Percentiles rank a stretch among this genome's conserved stretches.
phyloP scores from a whole-genome alignment of 208 protist species.

The Acanthamoeba lenticulata region DNA sequence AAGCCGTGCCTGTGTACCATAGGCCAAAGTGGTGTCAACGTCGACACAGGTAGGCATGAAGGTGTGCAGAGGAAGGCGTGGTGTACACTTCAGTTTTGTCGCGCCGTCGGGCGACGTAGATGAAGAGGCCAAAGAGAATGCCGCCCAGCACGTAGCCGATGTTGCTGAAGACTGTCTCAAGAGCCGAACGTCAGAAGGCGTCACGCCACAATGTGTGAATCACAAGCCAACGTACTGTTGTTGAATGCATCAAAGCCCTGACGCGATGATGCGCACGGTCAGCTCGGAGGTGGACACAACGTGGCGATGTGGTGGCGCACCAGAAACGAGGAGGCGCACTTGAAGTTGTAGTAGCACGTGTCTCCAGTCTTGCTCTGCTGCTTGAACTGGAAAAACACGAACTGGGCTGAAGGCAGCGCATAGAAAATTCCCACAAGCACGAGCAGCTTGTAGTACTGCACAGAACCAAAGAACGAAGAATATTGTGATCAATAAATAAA shows the following conservation, averaged over 20 bases:
- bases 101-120: neutral
- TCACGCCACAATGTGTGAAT: neutral
- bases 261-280: no score
- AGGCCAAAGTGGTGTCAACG: neutral
- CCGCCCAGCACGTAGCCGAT: constrained; percentile 12
- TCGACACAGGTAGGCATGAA: neutral
- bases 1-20: neutral
- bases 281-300: neutral
- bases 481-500: neutral
- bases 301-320: neutral
- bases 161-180: constrained; percentile 15
- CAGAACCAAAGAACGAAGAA: neutral
- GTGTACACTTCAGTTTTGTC: constrained; percentile 6
- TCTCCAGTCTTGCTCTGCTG: neutral
- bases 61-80: neutral
- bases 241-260: constrained; percentile 58
- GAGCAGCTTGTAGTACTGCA: constrained; percentile 51
- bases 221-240: constrained; percentile 1
- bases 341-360: constrained; percentile 62
- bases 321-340: neutral
- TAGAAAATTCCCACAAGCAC: constrained; percentile 56
- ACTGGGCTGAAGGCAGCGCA: constrained; percentile 45
- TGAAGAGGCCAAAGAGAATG: neutral
- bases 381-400: constrained; percentile 60
- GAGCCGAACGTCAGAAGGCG: neutral